Evolutionary conservation across 176 grass and related monocot species (phyloP).

Genomic region (Typha latifolia): DNA sequence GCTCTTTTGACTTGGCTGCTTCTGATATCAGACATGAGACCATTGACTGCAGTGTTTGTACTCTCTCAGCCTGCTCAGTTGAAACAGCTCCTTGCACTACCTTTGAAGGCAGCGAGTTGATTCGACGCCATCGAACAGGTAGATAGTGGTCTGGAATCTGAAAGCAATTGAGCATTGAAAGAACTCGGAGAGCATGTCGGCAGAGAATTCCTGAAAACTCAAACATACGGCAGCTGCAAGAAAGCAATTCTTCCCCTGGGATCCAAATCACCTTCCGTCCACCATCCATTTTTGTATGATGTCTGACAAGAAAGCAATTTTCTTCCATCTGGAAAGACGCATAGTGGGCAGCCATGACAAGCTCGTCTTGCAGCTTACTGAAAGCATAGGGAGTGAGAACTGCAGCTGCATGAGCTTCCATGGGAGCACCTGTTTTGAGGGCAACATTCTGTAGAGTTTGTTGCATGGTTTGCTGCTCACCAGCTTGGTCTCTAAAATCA

Average conservation of each 20-base stretch:
- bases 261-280: constrained; percentile 37
- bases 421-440: constrained; percentile 50
- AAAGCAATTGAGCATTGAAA: constrained; percentile 42
- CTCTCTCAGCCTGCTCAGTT: constrained; percentile 17
- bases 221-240: constrained; percentile 65
- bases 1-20: constrained; percentile 48
- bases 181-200: constrained; percentile 40
- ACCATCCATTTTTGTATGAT: constrained; percentile 29
- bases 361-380: constrained; percentile 59
- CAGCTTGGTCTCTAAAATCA: constrained; percentile 44
- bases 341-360: constrained; percentile 37
- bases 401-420: constrained; percentile 56
- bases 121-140: constrained; percentile 37
- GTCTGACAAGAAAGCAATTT: constrained; percentile 44
- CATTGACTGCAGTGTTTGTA: constrained; percentile 42
- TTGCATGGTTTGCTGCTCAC: constrained; percentile 43
- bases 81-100: constrained; percentile 9
- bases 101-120: constrained; percentile 19
- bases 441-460: constrained; percentile 32
- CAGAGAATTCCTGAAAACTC: constrained; percentile 57
- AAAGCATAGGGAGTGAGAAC: constrained; percentile 49
- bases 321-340: constrained; percentile 43
- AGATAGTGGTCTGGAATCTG: constrained; percentile 57
- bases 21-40: constrained; percentile 36
- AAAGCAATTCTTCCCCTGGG: constrained; percentile 46